These are phyloP conservation scores for Fusarium irregulare DNA, from an alignment of 2,329 filamentous ascomycete species.

Conservation along the genomic window DNA sequence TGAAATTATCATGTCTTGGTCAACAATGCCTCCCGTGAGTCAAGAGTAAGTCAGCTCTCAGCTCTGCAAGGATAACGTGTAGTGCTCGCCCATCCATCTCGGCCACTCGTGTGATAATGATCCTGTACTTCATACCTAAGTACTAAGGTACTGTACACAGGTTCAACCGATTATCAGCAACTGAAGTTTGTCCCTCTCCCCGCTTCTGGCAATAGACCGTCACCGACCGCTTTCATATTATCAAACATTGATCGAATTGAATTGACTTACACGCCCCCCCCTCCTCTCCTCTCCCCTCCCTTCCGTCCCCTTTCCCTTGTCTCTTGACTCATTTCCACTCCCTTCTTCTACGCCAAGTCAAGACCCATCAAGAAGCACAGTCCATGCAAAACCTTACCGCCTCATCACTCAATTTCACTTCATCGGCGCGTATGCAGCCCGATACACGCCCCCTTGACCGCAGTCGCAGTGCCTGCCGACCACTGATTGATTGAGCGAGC, in stretches of 20 bases:
- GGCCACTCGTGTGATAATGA: background rate
- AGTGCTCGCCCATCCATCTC: background rate
- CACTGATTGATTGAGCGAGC: background rate
- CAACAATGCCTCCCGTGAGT: background rate
- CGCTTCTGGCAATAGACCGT: background rate
- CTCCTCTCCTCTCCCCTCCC: background rate
- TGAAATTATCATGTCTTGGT: slow-evolving; percentile 3
- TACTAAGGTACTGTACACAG: background rate
- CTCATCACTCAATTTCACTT: slow-evolving; percentile 24
- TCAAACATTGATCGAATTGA: background rate
- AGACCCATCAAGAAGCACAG: slow-evolving; percentile 13
- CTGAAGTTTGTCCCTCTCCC: background rate
- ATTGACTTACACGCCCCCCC: slow-evolving; percentile 14
- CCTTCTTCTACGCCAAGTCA: slow-evolving; percentile 10
- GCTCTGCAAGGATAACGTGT: background rate
- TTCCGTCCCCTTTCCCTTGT: background rate
- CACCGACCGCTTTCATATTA: background rate
- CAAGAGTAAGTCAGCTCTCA: slow-evolving; percentile 1
- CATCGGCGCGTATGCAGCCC: background rate
- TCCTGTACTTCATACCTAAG: background rate
- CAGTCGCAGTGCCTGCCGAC: background rate
- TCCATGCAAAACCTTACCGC: slow-evolving; percentile 36
- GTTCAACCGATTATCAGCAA: background rate
- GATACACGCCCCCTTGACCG: slow-evolving; percentile 5
- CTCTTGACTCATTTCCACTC: slow-evolving; percentile 29